phyloP scores from a whole-genome alignment of 1,284 basidiomycete genomes.

The Moniliella sp. region DNA sequence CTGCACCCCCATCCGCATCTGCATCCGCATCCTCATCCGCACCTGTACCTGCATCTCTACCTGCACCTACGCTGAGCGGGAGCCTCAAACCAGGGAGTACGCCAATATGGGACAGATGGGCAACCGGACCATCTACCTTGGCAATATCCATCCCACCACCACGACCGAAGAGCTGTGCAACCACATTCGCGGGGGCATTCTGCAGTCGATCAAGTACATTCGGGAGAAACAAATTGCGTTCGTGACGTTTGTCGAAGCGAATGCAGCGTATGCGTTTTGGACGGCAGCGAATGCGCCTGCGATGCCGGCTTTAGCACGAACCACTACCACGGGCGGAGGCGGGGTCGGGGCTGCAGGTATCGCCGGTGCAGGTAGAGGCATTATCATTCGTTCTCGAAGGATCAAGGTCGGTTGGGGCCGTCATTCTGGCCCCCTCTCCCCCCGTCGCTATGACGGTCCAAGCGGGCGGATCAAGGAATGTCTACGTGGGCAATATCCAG shows the following conservation, averaged over 20 bases:
- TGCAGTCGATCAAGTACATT: conserved; percentile 28
- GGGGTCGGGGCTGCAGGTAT: too few species aligned
- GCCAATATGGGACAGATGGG: conserved; percentile 25
- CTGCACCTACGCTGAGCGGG: conserved; percentile 10
- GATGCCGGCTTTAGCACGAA: too few species aligned
- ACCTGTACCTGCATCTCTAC: conserved; percentile 10
- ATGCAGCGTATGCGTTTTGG: conserved; percentile 29
- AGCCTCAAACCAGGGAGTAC: conserved; percentile 1
- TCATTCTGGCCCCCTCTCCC: conserved; percentile 26
- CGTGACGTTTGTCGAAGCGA: conserved; percentile 29
- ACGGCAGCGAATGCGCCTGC: too few species aligned
- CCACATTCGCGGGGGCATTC: conserved; percentile 29
- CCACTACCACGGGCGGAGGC: too few species aligned
- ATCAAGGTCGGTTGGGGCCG: conserved; percentile 33
- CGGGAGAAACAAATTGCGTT: conserved; percentile 31
- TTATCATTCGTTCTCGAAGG: too few species aligned
- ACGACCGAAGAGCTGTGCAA: conserved; percentile 33
- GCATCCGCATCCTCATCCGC: conserved; percentile 9
- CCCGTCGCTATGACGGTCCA: conserved; percentile 30
- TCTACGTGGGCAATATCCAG: conserved; percentile 32
- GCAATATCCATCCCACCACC: conserved; percentile 30
- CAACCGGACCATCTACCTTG: conserved; percentile 31
- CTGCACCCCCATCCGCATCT: conserved; percentile 4
- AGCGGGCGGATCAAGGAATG: conserved; percentile 28
- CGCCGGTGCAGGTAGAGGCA: too few species aligned